Evolutionary conservation across 257 asterid genomes (phyloP), one percentile per base, ranked within the genome.

Genomic region (Jasminum sambac): DNA sequence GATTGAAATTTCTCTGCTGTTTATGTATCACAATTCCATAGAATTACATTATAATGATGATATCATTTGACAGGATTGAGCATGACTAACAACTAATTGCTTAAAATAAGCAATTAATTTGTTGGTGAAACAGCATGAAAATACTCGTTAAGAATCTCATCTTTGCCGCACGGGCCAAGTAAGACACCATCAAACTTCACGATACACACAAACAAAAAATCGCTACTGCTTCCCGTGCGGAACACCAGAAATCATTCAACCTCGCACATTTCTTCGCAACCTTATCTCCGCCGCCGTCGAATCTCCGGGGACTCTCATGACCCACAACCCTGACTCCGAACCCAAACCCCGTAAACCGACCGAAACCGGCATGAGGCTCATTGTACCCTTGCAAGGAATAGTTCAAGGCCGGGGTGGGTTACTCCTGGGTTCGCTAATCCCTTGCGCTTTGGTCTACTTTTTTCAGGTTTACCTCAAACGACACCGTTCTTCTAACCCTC

Each of bases 321-420:
- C 74, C 75, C 73, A 68, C 2, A 48, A 67, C 57, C 71, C 68
- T 46, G 52, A 63, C 48, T 72, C 83, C 30, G 74, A 72, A 26
- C 66, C 80, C 76, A 7, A 59, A 16, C 17, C 69, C 66, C 81
- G 77, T 41, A 78, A 64, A 75, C 74, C 83, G 26, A 77, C 64
- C 72, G 70, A 78, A 11, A 84, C 88, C 74, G 89, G 87, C 64
- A 94, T 94, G 98, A 87, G 97, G 65, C 91, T 94, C 64, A 85
- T 94, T 38, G 98, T 94, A 11, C 98, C 98, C 30, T 70, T 94
- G 66, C 97, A 89, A 66, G 98, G 98, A 12, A 86, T 93, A 24
- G 97, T 94, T 11, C 98, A 94, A 76, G 98, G 97, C 66, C 71
- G 90, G 81, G 96, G 96, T 4, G 97, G 98, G 11, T 68, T 94